Base-by-base conservation (phyloP, 352 stramenopile genomes). In the Phytophthora chlamydospora region DNA sequence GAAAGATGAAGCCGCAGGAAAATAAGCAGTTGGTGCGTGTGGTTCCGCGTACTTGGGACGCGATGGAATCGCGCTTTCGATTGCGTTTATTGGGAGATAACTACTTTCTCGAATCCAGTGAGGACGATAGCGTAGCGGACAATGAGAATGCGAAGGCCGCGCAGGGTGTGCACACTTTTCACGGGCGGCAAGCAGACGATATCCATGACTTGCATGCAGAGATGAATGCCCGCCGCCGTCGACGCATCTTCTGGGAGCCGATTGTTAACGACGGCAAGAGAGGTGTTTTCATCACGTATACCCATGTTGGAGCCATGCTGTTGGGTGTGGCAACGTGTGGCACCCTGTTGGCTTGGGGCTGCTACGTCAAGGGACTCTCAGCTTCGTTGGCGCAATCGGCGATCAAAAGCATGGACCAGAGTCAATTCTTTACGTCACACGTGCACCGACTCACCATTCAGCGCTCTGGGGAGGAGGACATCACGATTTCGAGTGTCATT, bases 261-360 rank as follows among this genome's bases (percentile, higher is more conserved):
- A 90, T 94, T 44, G 80, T 82, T 31, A 90, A 86, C 43, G 78
- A 88, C 29, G 83, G 85, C 33, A 88, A 92, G 50, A 68, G 62
- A 48, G 85, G 85, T 24, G 80, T 94, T 38, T 91, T 94, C 54
- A 91, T 94, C 61, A 88, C 85, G 16, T 91, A 90, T 45, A 88
- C 86, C 36, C 82, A 91, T 50, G 76, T 86, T 21, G 79, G 77
- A 11, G 79, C 78, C 6, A 88, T 91, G 82, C 42, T 88, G 9
- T 56, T 76, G 19, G 66, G 68, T 32, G 63, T 79, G 24, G 60
- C 83, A 3, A 78, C 64, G 2, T 83, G 66, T 41, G 58, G 68
- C 10, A 59, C 87, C 5, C 48, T 93, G 16, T 73, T 93, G 42
- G 81, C 83, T 10, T 91, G 81, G 79, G 79, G 81, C 0, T 93